These are phyloP conservation scores for Aaosphaeria arxii DNA, from an alignment of 2,329 filamentous ascomycete species.

Conservation along the genomic window DNA sequence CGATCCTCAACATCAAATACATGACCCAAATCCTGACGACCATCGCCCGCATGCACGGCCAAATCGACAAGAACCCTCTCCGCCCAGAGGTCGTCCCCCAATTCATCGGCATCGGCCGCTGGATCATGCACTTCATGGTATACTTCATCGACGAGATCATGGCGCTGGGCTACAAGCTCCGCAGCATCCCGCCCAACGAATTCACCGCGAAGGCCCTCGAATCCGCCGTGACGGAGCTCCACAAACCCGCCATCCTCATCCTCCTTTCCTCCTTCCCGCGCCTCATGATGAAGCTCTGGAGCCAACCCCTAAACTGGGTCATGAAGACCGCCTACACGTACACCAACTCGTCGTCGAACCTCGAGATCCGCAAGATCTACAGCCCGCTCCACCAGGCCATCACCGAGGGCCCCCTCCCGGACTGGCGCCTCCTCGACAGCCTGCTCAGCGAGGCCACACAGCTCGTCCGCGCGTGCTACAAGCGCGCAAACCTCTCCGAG, in stretches of 20 bases:
- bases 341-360: slow-evolving; percentile 42
- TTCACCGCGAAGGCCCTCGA: slow-evolving; percentile 43
- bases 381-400: slow-evolving; percentile 32
- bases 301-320: slow-evolving; percentile 28
- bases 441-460: slow-evolving; percentile 60
- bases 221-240: slow-evolving; percentile 24
- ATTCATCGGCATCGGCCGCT: slow-evolving; percentile 68
- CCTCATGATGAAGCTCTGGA: slow-evolving; percentile 36
- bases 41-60: slow-evolving; percentile 46
- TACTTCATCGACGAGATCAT: slow-evolving; percentile 55
- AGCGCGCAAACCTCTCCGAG: slow-evolving; percentile 42
- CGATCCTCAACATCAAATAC: slow-evolving; percentile 72
- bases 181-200: slow-evolving; percentile 16
- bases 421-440: slow-evolving; percentile 45
- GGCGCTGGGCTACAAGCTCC: slow-evolving; percentile 18
- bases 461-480: slow-evolving; percentile 60
- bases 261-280: slow-evolving; percentile 34
- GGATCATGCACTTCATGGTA: slow-evolving; percentile 67
- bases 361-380: slow-evolving; percentile 43
- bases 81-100: slow-evolving; percentile 34
- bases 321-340: slow-evolving; percentile 22
- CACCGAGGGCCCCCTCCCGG: slow-evolving; percentile 39
- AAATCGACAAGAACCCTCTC: slow-evolving; percentile 44
- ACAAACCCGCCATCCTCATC: slow-evolving; percentile 31
- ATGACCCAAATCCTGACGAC: slow-evolving; percentile 61